These are phyloP conservation scores for Purpureocillium takamizusanense DNA, from an alignment of 2,329 filamentous ascomycete genomes.

Conservation along the genomic window DNA sequence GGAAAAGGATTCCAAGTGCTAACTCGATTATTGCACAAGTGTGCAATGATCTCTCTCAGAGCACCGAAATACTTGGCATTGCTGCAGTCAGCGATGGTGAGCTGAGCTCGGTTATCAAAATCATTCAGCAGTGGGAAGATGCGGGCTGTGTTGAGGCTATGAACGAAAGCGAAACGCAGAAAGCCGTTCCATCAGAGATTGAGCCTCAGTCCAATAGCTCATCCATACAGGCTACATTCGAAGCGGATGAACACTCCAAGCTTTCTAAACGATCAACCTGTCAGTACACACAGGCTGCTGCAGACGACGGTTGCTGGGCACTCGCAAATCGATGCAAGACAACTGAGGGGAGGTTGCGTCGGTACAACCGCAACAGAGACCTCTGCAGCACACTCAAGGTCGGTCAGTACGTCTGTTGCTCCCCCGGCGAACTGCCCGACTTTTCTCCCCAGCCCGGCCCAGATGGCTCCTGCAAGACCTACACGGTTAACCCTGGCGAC, in stretches of 20 bases:
- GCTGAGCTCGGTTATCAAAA: neutral
- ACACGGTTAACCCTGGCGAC: slow-evolving; percentile 23
- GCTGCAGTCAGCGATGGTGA: neutral
- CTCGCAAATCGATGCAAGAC: slow-evolving; percentile 28
- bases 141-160: neutral
- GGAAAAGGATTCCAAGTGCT: too few relatives aligned
- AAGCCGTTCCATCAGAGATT: neutral
- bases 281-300: neutral
- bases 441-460: slow-evolving; percentile 3
- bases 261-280: neutral
- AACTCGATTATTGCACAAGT: too few relatives aligned
- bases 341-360: slow-evolving; percentile 18
- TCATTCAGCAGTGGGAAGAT: neutral
- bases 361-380: slow-evolving; percentile 19
- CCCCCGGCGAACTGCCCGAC: slow-evolving; percentile 11
- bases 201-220: too few relatives aligned
- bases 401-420: slow-evolving; percentile 28
- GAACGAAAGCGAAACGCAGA: neutral
- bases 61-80: neutral
- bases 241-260: neutral
- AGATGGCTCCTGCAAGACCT: slow-evolving; percentile 25
- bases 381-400: slow-evolving; percentile 16
- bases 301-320: slow-evolving; percentile 21
- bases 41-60: neutral
- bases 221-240: too few relatives aligned